Base-by-base conservation (phyloP, 2,329 filamentous ascomycete species). In the Penicillium aurantiogriseum region DNA sequence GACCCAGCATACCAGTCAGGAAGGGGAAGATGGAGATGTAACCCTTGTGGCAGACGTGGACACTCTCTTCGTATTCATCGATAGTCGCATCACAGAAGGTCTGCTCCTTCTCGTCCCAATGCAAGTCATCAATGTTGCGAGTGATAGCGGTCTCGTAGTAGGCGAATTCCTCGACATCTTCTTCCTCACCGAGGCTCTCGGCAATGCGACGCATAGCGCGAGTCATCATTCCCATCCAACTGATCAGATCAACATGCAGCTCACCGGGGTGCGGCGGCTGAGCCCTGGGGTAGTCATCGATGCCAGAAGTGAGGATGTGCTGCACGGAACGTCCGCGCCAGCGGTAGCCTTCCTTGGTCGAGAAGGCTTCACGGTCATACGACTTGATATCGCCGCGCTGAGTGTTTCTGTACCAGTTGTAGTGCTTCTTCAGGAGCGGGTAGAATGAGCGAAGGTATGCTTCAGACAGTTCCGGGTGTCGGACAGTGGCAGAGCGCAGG, bases 171-270 rank as follows among this genome's bases (percentile, higher is more conserved):
- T 84, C 82, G 0, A 83, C 87, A 65, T 97, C 93, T 35, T 96
- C 92, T 0, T 78, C 76, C 63, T 92, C 84, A 46, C 84, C 87
- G n/a, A 97, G 82, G 27, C 86, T 85, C 45, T 85, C 79, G 1
- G 92, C 91, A 66, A 97, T 90, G 65, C 88, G 90, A 67, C 86
- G 83, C 54, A 99, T 84, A n/a, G 89, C 88, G 63, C 88, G 87
- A 40, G 90, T 88, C 91, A 97, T 96, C 79, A 97, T 85, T n/a
- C 93, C 94, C 77, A 99, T 89, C 94, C 94, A 99, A 51, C 90
- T 90, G 74, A 99, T 89, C 53, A 97, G 82, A 75, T 99, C 94
- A 31, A 95, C 88, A 73, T 99, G 93, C 49, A 99, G 83, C 84
- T 99, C 94, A 68, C 91, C 93, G 0, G 94, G 93, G 73, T 97